Conservation (phyloP, 495 filamentous ascomycete genomes). For the Penicillium cataractarum region DNA sequence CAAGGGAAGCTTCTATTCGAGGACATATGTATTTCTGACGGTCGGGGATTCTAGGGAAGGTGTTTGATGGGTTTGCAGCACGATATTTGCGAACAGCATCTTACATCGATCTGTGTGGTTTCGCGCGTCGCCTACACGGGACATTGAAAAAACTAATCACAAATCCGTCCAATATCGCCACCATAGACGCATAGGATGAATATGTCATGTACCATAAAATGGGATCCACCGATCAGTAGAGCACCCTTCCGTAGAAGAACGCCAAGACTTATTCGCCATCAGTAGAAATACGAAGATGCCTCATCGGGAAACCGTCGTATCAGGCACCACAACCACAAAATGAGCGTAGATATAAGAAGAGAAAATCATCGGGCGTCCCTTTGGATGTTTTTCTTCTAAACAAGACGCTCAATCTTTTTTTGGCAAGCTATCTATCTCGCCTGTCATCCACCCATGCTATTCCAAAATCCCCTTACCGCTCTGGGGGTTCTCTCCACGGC, state of each 20-base stretch:
- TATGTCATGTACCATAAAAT: not conserved
- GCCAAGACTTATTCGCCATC: not conserved
- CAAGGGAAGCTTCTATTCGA: too few relatives aligned
- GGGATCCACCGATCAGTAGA: not conserved
- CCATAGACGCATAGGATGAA: not conserved
- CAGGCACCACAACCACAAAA: not conserved
- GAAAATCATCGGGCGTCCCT: not conserved
- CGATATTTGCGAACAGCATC: too few relatives aligned
- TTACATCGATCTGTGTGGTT: not conserved
- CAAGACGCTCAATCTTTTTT: not conserved
- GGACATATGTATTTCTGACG: too few relatives aligned
- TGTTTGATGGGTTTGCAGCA: too few relatives aligned
- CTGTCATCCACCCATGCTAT: not conserved
- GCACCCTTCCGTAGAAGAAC: not conserved
- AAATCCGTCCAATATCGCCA: not conserved
- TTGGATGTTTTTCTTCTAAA: not conserved
- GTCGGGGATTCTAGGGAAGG: too few relatives aligned
- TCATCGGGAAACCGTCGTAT: conserved; percentile 1
- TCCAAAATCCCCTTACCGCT: not conserved
- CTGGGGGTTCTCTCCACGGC: not conserved
- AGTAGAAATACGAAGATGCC: not conserved
- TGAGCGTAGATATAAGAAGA: not conserved
- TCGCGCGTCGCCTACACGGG: not conserved
- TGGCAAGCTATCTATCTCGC: not conserved
- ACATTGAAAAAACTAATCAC: not conserved